Percentiles rank a stretch among this genome's conserved stretches.
phyloP scores from a whole-genome alignment of 2,329 filamentous ascomycete genomes.

The Calonectria hawksworthii region DNA sequence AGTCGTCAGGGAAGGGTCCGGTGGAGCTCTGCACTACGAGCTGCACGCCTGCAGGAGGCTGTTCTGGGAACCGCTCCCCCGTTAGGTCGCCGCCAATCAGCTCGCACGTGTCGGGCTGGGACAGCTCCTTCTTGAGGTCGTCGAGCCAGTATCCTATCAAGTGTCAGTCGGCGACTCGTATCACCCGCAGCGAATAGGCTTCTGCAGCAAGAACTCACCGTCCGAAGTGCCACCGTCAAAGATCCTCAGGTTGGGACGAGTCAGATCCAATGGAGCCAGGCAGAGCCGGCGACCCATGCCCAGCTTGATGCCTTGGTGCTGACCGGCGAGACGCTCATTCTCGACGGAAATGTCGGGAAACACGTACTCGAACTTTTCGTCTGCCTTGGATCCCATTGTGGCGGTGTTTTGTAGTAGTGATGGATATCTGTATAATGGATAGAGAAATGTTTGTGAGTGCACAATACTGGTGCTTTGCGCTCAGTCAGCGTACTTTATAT shows the following conservation, averaged over 20 bases:
- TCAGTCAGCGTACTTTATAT: too few relatives aligned
- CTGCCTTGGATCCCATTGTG: background rate
- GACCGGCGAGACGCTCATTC: constrained; percentile 5
- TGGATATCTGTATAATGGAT: too few relatives aligned
- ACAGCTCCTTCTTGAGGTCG: background rate
- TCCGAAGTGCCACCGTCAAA: background rate
- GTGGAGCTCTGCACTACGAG: background rate
- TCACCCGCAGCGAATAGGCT: background rate
- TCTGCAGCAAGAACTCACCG: background rate
- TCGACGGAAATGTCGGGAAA: constrained; percentile 3
- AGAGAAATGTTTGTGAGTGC: too few relatives aligned
- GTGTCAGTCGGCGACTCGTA: background rate
- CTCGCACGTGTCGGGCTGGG: background rate
- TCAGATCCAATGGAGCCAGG: background rate
- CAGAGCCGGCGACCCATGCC: background rate
- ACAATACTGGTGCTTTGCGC: too few relatives aligned
- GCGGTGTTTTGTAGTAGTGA: background rate
- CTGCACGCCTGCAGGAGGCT: background rate
- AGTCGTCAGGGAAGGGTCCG: constrained; percentile 13
- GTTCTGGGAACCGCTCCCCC: background rate
- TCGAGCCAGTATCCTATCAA: background rate
- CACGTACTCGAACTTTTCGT: constrained; percentile 7
- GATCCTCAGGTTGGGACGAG: background rate
- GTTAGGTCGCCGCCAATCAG: background rate
- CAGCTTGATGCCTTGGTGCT: constrained; percentile 10